Evolutionary conservation across 2,329 filamentous ascomycete species (phyloP), one percentile per base, ranked within the genome.

Genomic region (Neofusicoccum cordaticola): DNA sequence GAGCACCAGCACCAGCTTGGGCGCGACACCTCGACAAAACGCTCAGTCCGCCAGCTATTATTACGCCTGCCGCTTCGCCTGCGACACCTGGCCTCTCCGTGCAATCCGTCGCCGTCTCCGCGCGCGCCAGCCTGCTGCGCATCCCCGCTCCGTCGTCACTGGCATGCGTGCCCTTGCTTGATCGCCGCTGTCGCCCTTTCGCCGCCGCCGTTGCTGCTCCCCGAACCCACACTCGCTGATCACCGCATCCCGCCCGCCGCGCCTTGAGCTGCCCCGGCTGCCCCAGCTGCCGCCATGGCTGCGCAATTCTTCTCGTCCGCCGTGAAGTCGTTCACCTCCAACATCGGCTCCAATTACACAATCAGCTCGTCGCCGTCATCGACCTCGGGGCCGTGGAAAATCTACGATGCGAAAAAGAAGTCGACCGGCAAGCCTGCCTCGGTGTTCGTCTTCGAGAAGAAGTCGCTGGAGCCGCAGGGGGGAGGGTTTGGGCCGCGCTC

Each of bases 321-420:
- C 69, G 85, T 98, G 76, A 98, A 98, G 80, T 96, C 94, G 68
- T 94, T 98, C 77, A 90, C 89, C 69, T 94, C 91, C 66, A 97
- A 97, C 80, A 98, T 99, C 80, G 89, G 88, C 66, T 88, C 90
- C 74, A 96, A 97, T 80, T 99, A 99, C 79, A 87, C 90, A 70
- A 84, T 98, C 69, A 89, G 92, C 22, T 84, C 88, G 31, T 87
- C 86, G 66, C 86, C 90, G 11, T 89, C 87, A n/a, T 90, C 92
- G 60, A 87, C 87, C 61, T 91, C 93, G 15, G 95, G 95, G 17
- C 92, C 93, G 65, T 99, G 95, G 95, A 96, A 93, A 81, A 95
- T 99, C 73, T 94, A 94, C 84, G 93, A 97, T 80, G 93, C 91
- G 66, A 98, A 96, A 83, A 96, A 96, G 81, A 98, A 97, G 80